Conservation (phyloP, 345 rosid genomes). For the Citrus glauca region DNA sequence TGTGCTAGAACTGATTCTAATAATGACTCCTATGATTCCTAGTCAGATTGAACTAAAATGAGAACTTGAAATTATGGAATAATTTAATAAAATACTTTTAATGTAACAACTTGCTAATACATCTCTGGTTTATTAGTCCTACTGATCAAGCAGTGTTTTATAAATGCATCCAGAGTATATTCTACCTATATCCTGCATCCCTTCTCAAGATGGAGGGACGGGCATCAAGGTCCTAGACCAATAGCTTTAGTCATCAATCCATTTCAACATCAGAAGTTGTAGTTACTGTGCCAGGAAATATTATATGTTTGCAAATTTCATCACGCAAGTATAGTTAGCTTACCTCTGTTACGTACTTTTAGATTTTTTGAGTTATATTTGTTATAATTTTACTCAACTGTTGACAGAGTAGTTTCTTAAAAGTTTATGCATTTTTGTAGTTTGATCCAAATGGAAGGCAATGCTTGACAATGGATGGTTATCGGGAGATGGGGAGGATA, state of each 20-base stretch:
- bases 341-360: not conserved
- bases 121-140: not conserved
- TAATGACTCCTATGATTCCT: not conserved
- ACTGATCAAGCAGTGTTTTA: not conserved
- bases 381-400: not conserved
- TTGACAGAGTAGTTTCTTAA: not conserved
- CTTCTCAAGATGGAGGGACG: not conserved
- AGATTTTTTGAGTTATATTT: not conserved
- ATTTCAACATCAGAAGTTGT: not conserved
- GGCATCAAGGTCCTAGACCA: not conserved
- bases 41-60: not conserved
- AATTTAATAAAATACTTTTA: not conserved
- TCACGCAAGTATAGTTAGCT: not conserved
- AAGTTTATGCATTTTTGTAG: constrained; percentile 28
- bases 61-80: not conserved
- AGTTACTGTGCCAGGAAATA: not conserved
- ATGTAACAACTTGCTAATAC: not conserved
- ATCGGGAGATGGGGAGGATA: constrained; percentile 57
- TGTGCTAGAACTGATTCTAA: not conserved
- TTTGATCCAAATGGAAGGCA: constrained; percentile 94
- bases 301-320: not conserved
- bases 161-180: not conserved
- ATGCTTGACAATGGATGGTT: constrained; percentile 81
- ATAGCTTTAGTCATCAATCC: not conserved
- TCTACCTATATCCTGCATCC: not conserved